Percentiles rank a stretch among this genome's conserved stretches.
Conservation (phyloP, 2,329 filamentous ascomycete genomes). For the Xylaria sp. region DNA sequence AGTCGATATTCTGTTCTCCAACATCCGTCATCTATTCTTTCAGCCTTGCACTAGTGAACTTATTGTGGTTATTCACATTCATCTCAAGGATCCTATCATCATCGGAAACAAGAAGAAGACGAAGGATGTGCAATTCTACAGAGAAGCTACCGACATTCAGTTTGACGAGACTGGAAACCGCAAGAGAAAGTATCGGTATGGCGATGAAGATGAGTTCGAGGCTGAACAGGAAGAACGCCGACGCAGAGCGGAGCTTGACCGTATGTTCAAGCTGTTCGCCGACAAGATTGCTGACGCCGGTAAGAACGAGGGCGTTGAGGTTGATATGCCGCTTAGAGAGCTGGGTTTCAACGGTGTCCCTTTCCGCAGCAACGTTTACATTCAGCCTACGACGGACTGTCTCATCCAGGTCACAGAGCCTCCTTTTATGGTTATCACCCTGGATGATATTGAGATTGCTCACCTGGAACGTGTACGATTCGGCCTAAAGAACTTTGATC, state of each 20-base stretch:
- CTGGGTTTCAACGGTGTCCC: constrained; percentile 96
- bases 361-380: constrained; percentile 88
- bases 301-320: constrained; percentile 81
- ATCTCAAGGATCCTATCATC: constrained; percentile 96
- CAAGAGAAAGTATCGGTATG: constrained; percentile 95
- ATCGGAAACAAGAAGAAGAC: constrained; percentile 97
- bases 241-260: constrained; percentile 84
- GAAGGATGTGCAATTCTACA: constrained; percentile 96
- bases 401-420: constrained; percentile 95
- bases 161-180: constrained; percentile 98
- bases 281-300: constrained; percentile 97
- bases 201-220: constrained; percentile 97
- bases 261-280: constrained; percentile 91
- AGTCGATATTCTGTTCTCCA: constrained; percentile 94
- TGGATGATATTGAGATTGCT: constrained; percentile 93
- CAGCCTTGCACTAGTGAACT: constrained; percentile 94
- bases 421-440: constrained; percentile 90
- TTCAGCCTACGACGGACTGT: constrained; percentile 94
- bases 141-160: constrained; percentile 96
- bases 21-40: constrained; percentile 98
- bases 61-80: constrained; percentile 96
- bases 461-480: constrained; percentile 96
- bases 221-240: constrained; percentile 95
- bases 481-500: constrained; percentile 96
- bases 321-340: constrained; percentile 95